phyloP scores from a whole-genome alignment of 73 alveolate genomes.

The Halteria grandinella region DNA sequence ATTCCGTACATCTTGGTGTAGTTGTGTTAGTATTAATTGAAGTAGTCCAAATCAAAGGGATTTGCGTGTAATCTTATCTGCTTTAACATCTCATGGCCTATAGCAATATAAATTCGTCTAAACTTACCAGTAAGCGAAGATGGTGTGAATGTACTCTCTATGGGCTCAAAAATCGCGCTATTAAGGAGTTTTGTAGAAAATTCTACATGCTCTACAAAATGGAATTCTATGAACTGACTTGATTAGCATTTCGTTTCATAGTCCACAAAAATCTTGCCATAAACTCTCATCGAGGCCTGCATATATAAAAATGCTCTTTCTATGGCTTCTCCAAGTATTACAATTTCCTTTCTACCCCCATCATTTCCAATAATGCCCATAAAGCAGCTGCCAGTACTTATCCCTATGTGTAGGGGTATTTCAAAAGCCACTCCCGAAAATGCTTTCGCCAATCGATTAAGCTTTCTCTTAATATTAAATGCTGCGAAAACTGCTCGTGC shows the following conservation, averaged over 20 bases:
- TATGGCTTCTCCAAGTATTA: slow-evolving; percentile 27
- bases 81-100: slow-evolving; percentile 4
- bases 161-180: slow-evolving; percentile 29
- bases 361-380: slow-evolving; percentile 46
- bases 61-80: slow-evolving; percentile 10
- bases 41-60: slow-evolving; percentile 22
- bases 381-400: slow-evolving; percentile 22
- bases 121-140: neutral
- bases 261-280: slow-evolving; percentile 35
- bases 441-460: neutral
- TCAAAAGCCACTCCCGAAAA: no score
- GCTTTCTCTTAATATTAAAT: neutral
- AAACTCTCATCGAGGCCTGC: slow-evolving; percentile 35
- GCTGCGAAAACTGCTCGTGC: slow-evolving; percentile 36
- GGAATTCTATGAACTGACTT: slow-evolving; percentile 11
- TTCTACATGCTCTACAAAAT: slow-evolving; percentile 31
- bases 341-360: slow-evolving; percentile 34
- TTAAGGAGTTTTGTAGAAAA: slow-evolving; percentile 19
- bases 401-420: slow-evolving; percentile 36
- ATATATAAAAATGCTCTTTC: slow-evolving; percentile 37
- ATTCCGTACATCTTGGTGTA: slow-evolving; percentile 6
- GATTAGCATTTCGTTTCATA: slow-evolving; percentile 24
- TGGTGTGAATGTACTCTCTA: neutral
- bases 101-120: neutral
- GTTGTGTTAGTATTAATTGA: slow-evolving; percentile 20